phyloP scores from a whole-genome alignment of 2,329 filamentous ascomycete species.

The Talaromyces atroroseus region DNA sequence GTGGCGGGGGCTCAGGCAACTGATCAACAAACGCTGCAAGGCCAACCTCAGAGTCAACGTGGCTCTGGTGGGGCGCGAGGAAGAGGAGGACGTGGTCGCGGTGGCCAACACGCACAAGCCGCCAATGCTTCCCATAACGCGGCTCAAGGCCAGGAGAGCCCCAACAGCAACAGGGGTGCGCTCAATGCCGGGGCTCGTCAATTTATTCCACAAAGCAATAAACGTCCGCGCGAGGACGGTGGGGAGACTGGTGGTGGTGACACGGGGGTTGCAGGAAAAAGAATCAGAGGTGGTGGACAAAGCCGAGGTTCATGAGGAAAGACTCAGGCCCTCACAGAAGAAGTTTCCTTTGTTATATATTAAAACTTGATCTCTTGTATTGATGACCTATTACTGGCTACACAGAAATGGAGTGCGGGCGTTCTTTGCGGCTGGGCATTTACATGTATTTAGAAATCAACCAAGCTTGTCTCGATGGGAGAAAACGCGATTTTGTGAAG shows the following conservation, averaged over 20 bases:
- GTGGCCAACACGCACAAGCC: slow-evolving; percentile 27
- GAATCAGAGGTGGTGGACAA: slow-evolving; percentile 42
- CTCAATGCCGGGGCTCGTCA: slow-evolving; percentile 48
- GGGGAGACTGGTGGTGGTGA: slow-evolving; percentile 26
- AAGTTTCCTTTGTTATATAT: slow-evolving; percentile 15
- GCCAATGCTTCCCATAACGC: slow-evolving; percentile 23
- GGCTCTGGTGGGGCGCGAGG: slow-evolving; percentile 24
- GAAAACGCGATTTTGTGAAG: background rate
- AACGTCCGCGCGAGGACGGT: slow-evolving; percentile 51
- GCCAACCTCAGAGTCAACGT: slow-evolving; percentile 6
- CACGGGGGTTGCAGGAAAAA: slow-evolving; percentile 32
- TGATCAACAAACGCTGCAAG: slow-evolving; percentile 8
- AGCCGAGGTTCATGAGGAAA: slow-evolving; percentile 23
- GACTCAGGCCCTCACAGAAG: background rate
- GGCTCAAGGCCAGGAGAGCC: slow-evolving; percentile 24
- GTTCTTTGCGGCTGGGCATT: background rate
- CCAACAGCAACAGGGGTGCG: slow-evolving; percentile 30
- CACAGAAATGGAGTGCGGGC: background rate
- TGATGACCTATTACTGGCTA: slow-evolving; percentile 5
- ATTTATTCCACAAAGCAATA: slow-evolving; percentile 54
- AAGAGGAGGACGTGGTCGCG: slow-evolving; percentile 33
- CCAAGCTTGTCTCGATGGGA: background rate
- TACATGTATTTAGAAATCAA: slow-evolving; percentile 5
- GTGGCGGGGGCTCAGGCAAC: background rate
- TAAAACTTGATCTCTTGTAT: slow-evolving; percentile 9